Evolutionary conservation across 2,329 filamentous ascomycete genomes (phyloP), one percentile per base, ranked within the genome.

Genomic region (Emericellopsis cladophorae): DNA sequence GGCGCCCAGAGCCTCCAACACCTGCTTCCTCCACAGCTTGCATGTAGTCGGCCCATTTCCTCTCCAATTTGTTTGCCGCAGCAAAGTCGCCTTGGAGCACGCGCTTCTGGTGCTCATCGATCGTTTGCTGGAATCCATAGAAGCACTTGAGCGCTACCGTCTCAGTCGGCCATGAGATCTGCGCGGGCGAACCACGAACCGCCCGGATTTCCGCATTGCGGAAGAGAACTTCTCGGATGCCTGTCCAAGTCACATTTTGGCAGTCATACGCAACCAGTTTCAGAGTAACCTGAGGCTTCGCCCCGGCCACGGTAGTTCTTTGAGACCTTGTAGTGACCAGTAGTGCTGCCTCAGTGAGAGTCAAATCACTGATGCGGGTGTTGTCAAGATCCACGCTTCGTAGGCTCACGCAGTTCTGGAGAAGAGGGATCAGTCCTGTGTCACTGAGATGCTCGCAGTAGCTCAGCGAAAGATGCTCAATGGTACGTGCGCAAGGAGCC

Each of bases 31-130:
- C 87, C 39, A 76, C 84, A 14, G 85, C 80, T 63, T 93, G 85
- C 88, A 95, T 95, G 58, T 87, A 94, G 41, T 93, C 84, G 0
- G 83, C 82, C 90, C 90, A 96, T 57, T 90, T 93, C 47, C 80
- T 73, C 66, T 95, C 89, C 16, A 96, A 68, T n/a, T 85, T 70
- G 31, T 70, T 72, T 1, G 92, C 92, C 1, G 84, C 72, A 0
- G 70, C 67, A 44, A 87, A 73, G 46, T 95, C 84, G 7, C 86
- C 86, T 5, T 76, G 70, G 40, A 94, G 59, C 1, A 95, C 85
- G 4, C 89, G 77, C 63, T 89, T 90, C 40, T 80, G 88, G 60
- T 96, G 90, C 58, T 95, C 88, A 49, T 95, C 84, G 5, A 95
- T 88, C 0, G 88, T 95, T 64, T 86, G 85, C 62, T 96, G 90